A percentile compares a stretch with the other conserved stretches of the same genome.
These are phyloP conservation scores for Coccinonectria pachysandricola DNA, from an alignment of 2,329 filamentous ascomycete genomes.

Conservation along the genomic window DNA sequence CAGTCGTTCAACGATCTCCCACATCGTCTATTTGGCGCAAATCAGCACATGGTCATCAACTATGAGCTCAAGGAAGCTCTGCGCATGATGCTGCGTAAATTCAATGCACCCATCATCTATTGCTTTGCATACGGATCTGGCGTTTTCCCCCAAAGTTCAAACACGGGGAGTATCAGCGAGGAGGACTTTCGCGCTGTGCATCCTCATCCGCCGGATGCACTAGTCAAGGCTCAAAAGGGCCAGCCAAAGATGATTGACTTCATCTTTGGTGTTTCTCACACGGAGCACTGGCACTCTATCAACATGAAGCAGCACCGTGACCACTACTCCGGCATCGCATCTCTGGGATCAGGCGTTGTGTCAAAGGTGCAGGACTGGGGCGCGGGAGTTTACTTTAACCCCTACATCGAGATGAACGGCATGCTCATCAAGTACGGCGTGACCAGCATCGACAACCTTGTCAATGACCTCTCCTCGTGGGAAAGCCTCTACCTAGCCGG, in stretches of 20 bases:
- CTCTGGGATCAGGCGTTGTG: slow-evolving; percentile 74
- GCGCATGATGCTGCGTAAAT: slow-evolving; percentile 79
- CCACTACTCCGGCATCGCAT: slow-evolving; percentile 82
- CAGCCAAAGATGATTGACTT: slow-evolving; percentile 97
- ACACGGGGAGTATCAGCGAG: slow-evolving; percentile 43
- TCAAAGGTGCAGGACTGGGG: slow-evolving; percentile 84
- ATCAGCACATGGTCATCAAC: slow-evolving; percentile 94
- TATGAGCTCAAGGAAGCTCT: slow-evolving; percentile 89
- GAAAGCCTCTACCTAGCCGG: slow-evolving; percentile 94
- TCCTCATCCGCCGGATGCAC: slow-evolving; percentile 68
- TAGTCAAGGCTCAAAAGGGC: slow-evolving; percentile 76
- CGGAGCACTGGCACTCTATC: slow-evolving; percentile 92
- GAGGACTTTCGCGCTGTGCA: slow-evolving; percentile 57
- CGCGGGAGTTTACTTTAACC: slow-evolving; percentile 95
- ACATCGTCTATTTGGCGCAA: slow-evolving; percentile 66
- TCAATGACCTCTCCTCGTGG: slow-evolving; percentile 80
- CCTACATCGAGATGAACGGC: slow-evolving; percentile 87
- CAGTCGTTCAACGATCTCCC: slow-evolving; percentile 35
- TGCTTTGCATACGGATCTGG: slow-evolving; percentile 96
- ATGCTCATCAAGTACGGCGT: slow-evolving; percentile 97
- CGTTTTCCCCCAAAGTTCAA: slow-evolving; percentile 71
- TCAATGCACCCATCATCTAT: slow-evolving; percentile 87
- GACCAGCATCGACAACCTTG: slow-evolving; percentile 84
- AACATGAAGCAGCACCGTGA: slow-evolving; percentile 82
- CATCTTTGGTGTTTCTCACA: slow-evolving; percentile 89